Percentiles rank a stretch among this genome's conserved stretches.
Conservation (phyloP, 257 asterid species). For the Salvia hispanica region DNA sequence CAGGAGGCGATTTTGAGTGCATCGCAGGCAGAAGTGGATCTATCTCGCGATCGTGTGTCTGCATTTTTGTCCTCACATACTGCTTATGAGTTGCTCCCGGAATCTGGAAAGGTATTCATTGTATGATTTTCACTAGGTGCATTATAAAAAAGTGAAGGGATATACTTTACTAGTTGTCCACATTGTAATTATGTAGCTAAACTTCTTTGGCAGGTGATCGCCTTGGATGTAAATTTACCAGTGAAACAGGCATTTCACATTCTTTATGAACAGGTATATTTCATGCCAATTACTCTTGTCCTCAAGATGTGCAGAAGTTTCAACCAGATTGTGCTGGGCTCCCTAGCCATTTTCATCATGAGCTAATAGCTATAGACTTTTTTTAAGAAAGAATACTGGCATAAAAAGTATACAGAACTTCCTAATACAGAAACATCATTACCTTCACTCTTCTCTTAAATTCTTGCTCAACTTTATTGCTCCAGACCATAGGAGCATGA, state of each 20-base stretch:
- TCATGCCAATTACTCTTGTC: background rate
- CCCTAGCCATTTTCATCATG: background rate
- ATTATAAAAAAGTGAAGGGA: conserved; percentile 2
- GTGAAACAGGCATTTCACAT: conserved; percentile 83
- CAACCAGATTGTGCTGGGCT: background rate
- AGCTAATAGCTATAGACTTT: too few relatives aligned
- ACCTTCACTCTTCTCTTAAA: conserved; percentile 14
- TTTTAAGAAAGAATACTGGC: too few relatives aligned
- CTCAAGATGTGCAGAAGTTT: background rate
- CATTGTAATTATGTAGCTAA: background rate
- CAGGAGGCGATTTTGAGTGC: conserved; percentile 58
- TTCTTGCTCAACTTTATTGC: conserved; percentile 17
- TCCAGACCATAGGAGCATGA: background rate
- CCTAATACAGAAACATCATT: background rate
- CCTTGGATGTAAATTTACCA: conserved; percentile 71
- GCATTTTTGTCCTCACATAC: conserved; percentile 65
- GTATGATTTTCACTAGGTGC: conserved; percentile 16
- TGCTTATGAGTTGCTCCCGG: conserved; percentile 81
- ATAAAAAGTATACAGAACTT: background rate
- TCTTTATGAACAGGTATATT: conserved; percentile 71
- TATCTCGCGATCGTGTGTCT: conserved; percentile 62
- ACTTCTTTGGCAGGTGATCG: conserved; percentile 53
- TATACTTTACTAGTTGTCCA: conserved; percentile 14
- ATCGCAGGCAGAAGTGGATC: conserved; percentile 59
- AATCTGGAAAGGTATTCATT: conserved; percentile 73